Percentiles rank a stretch among this genome's conserved stretches.
Conservation (phyloP, 1,284 basidiomycete species). For the Tetrapyrgos nigripes region DNA sequence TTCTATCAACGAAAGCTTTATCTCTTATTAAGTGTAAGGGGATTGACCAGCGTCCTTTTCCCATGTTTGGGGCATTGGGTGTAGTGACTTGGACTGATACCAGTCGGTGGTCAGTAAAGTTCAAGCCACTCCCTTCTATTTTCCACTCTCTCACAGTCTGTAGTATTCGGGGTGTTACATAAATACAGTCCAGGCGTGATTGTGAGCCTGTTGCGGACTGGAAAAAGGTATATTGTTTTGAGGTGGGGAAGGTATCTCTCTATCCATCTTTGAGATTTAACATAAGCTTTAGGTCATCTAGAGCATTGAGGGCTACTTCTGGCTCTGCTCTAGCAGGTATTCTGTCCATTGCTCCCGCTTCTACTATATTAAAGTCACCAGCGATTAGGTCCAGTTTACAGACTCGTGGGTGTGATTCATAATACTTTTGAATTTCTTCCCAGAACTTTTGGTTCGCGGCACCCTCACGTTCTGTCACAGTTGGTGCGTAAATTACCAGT, state of each 20-base stretch:
- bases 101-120: constrained; percentile 26
- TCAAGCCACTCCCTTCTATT: constrained; percentile 10
- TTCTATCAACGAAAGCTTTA: neutral
- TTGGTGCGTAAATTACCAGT: constrained; percentile 30
- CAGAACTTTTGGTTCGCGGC: constrained; percentile 27
- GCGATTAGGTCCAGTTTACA: constrained; percentile 13
- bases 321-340: constrained; percentile 20
- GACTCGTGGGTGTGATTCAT: neutral
- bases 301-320: constrained; percentile 11
- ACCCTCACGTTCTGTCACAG: neutral
- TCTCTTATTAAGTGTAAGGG: constrained; percentile 25
- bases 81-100: constrained; percentile 21
- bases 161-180: constrained; percentile 15
- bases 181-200: constrained; percentile 43
- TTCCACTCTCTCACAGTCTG: constrained; percentile 19
- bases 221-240: too few species aligned
- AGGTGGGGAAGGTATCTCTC: constrained; percentile 29
- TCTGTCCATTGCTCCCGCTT: constrained; percentile 20
- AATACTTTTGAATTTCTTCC: constrained; percentile 18
- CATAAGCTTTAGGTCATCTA: constrained; percentile 18
- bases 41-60: constrained; percentile 28
- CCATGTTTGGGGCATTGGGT: constrained; percentile 25
- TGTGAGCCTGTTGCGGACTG: too few species aligned
- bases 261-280: constrained; percentile 35
- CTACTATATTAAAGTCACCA: constrained; percentile 25